A percentile compares a stretch with the other conserved stretches of the same genome.
Evolutionary conservation across 352 stramenopile genomes (phyloP).

Genomic region (Globisporangium okanoganense): DNA sequence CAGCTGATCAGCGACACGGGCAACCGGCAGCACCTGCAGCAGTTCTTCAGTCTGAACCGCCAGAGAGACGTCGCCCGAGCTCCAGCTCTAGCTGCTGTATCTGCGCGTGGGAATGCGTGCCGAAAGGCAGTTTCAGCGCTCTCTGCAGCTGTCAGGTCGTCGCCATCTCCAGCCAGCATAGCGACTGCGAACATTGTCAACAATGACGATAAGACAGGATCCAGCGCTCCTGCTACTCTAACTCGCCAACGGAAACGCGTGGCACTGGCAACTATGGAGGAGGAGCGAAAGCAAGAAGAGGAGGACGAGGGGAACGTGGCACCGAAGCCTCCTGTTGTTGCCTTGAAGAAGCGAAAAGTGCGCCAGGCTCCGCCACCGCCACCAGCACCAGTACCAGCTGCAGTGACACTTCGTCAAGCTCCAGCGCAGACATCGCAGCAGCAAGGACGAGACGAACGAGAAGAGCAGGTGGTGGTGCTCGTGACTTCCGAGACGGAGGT

Average conservation of each 20-base stretch:
- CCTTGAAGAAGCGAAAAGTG: slow-evolving; percentile 12
- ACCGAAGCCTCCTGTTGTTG: background rate
- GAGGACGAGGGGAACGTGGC: background rate
- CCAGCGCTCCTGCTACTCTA: background rate
- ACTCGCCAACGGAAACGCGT: slow-evolving; percentile 5
- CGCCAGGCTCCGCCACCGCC: background rate
- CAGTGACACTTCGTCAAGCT: background rate
- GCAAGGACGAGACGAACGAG: background rate
- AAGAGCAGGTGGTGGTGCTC: slow-evolving; percentile 1
- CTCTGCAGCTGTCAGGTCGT: background rate
- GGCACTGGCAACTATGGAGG: background rate
- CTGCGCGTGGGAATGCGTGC: background rate
- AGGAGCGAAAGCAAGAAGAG: slow-evolving; percentile 1
- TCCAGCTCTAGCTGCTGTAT: background rate
- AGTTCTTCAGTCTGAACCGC: slow-evolving; percentile 6
- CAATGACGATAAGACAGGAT: background rate
- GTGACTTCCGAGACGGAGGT: slow-evolving; percentile 25
- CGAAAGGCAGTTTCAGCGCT: background rate
- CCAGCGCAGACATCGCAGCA: background rate
- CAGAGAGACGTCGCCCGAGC: background rate
- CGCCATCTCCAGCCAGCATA: background rate
- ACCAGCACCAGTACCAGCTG: background rate
- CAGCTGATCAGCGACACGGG: slow-evolving; percentile 7
- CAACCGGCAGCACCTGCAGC: slow-evolving; percentile 3
- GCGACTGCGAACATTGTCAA: background rate